A percentile compares a stretch with the other conserved stretches of the same genome.
Evolutionary conservation across 2,329 filamentous ascomycete species (phyloP).

Genomic region (Monilinia vaccinii-corymbosi): DNA sequence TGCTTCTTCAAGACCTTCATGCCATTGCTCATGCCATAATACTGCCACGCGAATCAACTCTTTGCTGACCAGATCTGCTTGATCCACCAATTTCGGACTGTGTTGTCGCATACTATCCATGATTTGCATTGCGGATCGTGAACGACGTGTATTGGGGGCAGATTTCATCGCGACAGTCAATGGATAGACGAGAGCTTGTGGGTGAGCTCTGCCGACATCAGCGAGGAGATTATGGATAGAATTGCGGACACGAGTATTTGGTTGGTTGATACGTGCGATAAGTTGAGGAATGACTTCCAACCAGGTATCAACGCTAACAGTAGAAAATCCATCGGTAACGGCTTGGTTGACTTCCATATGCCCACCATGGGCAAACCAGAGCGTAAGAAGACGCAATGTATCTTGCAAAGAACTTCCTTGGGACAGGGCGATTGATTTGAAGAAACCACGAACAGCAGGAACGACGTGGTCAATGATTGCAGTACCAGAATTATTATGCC

Average conservation of each 20-base stretch:
- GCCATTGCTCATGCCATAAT: constrained; percentile 98
- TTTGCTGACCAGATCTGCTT: constrained; percentile 89
- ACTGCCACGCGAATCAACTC: constrained; percentile 96
- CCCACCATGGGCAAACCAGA: constrained; percentile 95
- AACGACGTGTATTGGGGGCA: constrained; percentile 67
- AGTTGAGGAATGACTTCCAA: constrained; percentile 96
- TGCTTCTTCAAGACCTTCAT: constrained; percentile 94
- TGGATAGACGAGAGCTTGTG: constrained; percentile 93
- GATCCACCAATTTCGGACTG: constrained; percentile 83
- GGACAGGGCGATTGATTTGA: constrained; percentile 90
- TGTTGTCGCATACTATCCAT: constrained; percentile 99
- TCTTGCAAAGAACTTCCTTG: constrained; percentile 91
- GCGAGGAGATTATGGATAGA: constrained; percentile 87
- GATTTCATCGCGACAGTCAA: constrained; percentile 98
- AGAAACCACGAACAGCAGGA: constrained; percentile 90
- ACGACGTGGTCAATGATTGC: constrained; percentile 82
- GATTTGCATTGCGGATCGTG: constrained; percentile 80
- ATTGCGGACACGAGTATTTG: constrained; percentile 77
- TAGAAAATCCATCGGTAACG: constrained; percentile 82
- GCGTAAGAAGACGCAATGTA: constrained; percentile 78
- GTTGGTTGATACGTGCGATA: constrained; percentile 95
- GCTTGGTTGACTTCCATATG: constrained; percentile 78
- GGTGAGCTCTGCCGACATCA: constrained; percentile 88
- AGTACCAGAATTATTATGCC: constrained; percentile 44
- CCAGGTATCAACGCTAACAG: constrained; percentile 96